A percentile compares a stretch with the other conserved stretches of the same genome.
Conservation (phyloP, 2,329 filamentous ascomycete genomes). For the Neofusicoccum ribis region DNA sequence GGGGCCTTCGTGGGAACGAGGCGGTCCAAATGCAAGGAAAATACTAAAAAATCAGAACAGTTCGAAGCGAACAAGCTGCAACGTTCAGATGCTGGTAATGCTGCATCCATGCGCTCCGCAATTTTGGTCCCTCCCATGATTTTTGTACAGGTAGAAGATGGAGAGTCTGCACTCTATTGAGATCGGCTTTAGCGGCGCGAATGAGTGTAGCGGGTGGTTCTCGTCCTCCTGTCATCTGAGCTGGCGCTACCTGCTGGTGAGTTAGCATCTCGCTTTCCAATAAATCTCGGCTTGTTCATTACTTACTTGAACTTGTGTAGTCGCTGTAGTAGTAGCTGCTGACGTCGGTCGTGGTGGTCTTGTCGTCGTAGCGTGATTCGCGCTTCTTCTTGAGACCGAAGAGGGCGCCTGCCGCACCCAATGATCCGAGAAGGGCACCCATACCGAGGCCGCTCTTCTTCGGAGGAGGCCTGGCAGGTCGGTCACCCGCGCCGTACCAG, state of each 20-base stretch:
- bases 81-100: neutral
- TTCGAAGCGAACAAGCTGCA: neutral
- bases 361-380: constrained; percentile 44
- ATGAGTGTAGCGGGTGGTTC: constrained; percentile 38
- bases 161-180: neutral
- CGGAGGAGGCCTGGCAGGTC: constrained; percentile 34
- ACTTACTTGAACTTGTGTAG: constrained; percentile 52
- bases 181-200: constrained; percentile 1
- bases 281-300: neutral
- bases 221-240: constrained; percentile 43
- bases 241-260: constrained; percentile 43
- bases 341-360: constrained; percentile 37
- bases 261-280: constrained; percentile 24
- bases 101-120: neutral
- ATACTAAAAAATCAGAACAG: neutral
- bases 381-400: constrained; percentile 48
- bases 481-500: constrained; percentile 44
- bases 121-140: neutral
- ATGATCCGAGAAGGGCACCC: constrained; percentile 42
- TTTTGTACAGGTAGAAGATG: constrained; percentile 9
- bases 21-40: constrained; percentile 8
- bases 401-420: constrained; percentile 46
- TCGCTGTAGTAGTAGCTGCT: constrained; percentile 45
- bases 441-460: constrained; percentile 35
- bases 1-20: neutral